These are phyloP conservation scores for Saururus chinensis DNA, from an alignment of 164 flowering plant genomes.

Conservation along the genomic window DNA sequence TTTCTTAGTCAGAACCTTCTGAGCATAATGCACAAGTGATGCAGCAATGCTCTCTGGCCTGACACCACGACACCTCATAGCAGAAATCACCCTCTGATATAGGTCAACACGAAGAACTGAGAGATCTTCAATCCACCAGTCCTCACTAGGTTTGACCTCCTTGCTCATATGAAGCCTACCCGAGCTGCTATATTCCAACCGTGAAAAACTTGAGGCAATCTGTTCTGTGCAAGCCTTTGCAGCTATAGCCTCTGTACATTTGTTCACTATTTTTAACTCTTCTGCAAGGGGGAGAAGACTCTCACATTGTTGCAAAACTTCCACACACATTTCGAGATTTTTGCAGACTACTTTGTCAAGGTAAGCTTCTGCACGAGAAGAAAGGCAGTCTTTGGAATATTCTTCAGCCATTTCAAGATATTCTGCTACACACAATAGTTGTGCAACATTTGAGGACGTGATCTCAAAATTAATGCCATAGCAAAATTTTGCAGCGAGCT, in stretches of 20 bases:
- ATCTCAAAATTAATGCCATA: slow-evolving; percentile 87
- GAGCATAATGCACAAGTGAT: slow-evolving; percentile 73
- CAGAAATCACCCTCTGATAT: slow-evolving; percentile 62
- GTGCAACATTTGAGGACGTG: slow-evolving; percentile 70
- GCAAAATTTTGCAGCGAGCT: slow-evolving; percentile 84
- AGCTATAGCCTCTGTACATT: slow-evolving; percentile 84
- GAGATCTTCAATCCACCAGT: slow-evolving; percentile 92
- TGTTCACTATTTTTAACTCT: slow-evolving; percentile 56
- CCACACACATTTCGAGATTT: slow-evolving; percentile 63
- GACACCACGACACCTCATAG: slow-evolving; percentile 81
- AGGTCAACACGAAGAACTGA: slow-evolving; percentile 71
- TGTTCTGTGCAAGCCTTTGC: slow-evolving; percentile 85
- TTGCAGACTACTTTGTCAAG: slow-evolving; percentile 60
- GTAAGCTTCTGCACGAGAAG: slow-evolving; percentile 66
- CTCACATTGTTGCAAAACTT: slow-evolving; percentile 74
- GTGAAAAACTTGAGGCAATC: slow-evolving; percentile 83
- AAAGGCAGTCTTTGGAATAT: slow-evolving; percentile 64
- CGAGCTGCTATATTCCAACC: slow-evolving; percentile 81
- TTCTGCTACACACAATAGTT: slow-evolving; percentile 67
- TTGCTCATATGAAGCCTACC: slow-evolving; percentile 74
- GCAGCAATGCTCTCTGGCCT: slow-evolving; percentile 84
- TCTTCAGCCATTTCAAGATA: slow-evolving; percentile 94
- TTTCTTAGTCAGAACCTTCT: slow-evolving; percentile 56
- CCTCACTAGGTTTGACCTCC: slow-evolving; percentile 56
- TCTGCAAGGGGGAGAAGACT: slow-evolving; percentile 80